Base-by-base conservation (phyloP, 305 asterid genomes). In the Solanum chacoense region DNA sequence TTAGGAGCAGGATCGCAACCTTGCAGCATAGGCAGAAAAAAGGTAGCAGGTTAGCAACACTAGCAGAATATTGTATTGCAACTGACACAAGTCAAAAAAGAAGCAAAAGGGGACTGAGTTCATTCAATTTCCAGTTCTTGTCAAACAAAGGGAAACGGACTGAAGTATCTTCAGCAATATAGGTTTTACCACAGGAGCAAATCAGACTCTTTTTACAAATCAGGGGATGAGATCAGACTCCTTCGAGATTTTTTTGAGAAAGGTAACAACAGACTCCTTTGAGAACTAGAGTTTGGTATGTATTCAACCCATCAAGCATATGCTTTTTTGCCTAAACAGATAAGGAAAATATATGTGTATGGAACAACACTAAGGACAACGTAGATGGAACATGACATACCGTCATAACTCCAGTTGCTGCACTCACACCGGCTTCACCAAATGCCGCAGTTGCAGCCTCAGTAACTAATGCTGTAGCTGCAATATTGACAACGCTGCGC, bases 381-480 rank as follows among this genome's bases (percentile, higher is more conserved):
- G 9, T 76, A 45, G 59, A 59, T 81, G 87, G 65, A 55, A 89
- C 50, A 79, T 86, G 80, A 73, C 98, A 85, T 94, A 97, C 99
- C 75, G 99, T 97, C 99, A 97, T 97, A 85, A 97, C 96, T 89
- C 98, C 99, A 80, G 99, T 97, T 87, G 99, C 99, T 72, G 99
- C 99, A 90, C 93, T 95, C 91, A 97, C 95, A 89, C 99, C 99
- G 89, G 98, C 99, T 94, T 95, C 98, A 91, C 99, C 99, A 93
- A 95, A 97, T 90, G 95, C 92, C 40, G 96, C 94, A 18, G 99
- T 97, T 86, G 99, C 99, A 91, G 99, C 99, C 75, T 96, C 95
- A 87, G 99, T 96, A 83, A 97, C 99, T 80, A 97, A 90, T 84
- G 99, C 99, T 83, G 99, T 97, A 67, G 99, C 99, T 90, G 94